A percentile compares a stretch with the other conserved stretches of the same genome.
These are phyloP conservation scores for Irpex sp. DNA, from an alignment of 1,284 basidiomycete species.

Conservation along the genomic window DNA sequence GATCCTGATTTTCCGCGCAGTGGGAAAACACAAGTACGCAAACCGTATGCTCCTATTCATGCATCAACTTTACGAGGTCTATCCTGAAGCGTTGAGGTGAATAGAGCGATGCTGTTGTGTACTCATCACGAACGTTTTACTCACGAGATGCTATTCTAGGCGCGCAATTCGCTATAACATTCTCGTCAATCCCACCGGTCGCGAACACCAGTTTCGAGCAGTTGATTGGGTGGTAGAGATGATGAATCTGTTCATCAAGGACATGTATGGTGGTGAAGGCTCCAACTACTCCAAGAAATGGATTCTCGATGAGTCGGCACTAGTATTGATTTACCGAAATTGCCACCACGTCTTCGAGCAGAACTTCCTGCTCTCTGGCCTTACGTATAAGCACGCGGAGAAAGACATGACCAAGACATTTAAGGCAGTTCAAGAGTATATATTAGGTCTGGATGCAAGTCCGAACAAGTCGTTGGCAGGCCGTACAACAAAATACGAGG, in stretches of 20 bases:
- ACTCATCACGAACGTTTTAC: no score
- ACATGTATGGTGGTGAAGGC: constrained; percentile 10
- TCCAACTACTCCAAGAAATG: constrained; percentile 26
- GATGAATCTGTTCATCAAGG: constrained; percentile 29
- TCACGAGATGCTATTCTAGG: no score
- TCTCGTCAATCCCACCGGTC: constrained; percentile 25
- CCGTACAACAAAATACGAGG: constrained; percentile 15
- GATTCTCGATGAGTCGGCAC: constrained; percentile 25
- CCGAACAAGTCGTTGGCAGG: constrained; percentile 18
- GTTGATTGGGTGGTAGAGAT: constrained; percentile 30
- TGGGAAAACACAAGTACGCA: constrained; percentile 30
- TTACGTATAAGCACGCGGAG: constrained; percentile 22
- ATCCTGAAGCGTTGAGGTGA: no score
- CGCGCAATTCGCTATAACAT: no score
- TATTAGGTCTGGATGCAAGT: constrained; percentile 18
- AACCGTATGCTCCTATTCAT: constrained; percentile 17
- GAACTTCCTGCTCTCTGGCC: constrained; percentile 25
- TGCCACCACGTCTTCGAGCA: constrained; percentile 21
- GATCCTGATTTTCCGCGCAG: constrained; percentile 25
- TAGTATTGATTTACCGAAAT: constrained; percentile 27
- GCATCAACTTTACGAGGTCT: no score
- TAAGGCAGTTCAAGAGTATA: constrained; percentile 14
- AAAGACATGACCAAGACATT: constrained; percentile 29
- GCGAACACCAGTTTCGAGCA: constrained; percentile 20
- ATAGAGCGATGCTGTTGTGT: no score